Evolutionary conservation across 2,329 filamentous ascomycete species (phyloP).

Genomic region (Fusarium albidum): DNA sequence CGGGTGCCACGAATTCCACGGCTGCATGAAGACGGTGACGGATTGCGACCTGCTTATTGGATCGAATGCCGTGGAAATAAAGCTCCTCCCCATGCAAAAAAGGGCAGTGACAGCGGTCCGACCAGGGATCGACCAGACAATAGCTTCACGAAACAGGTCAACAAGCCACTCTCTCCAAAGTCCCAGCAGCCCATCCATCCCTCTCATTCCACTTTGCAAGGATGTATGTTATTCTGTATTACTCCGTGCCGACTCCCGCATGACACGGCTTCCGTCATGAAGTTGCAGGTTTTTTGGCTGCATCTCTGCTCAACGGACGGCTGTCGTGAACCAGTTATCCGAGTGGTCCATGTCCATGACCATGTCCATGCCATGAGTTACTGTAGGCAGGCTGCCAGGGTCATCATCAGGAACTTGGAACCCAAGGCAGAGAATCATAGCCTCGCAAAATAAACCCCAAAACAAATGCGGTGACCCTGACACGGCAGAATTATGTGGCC

Average conservation of each 20-base stretch:
- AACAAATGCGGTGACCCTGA: background rate
- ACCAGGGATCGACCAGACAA: background rate
- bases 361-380: no score
- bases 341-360: no score
- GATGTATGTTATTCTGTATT: background rate
- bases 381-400: no score
- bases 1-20: slow-evolving; percentile 18
- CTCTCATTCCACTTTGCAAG: background rate
- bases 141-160: slow-evolving; percentile 5
- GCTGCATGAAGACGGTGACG: slow-evolving; percentile 18
- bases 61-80: background rate
- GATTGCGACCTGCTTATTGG: slow-evolving; percentile 7
- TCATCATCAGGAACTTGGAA: background rate
- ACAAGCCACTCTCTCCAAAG: background rate
- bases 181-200: slow-evolving; percentile 6
- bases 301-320: no score
- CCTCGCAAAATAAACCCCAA: slow-evolving; percentile 1
- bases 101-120: slow-evolving; percentile 9
- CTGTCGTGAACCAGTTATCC: no score
- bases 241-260: background rate
- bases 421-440: background rate
- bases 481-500: background rate
- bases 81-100: background rate
- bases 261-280: no score
- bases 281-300: no score